Evolutionary conservation across 2,329 filamentous ascomycete genomes (phyloP), one percentile per base, ranked within the genome.

Genomic region (Neospermospora avenae): DNA sequence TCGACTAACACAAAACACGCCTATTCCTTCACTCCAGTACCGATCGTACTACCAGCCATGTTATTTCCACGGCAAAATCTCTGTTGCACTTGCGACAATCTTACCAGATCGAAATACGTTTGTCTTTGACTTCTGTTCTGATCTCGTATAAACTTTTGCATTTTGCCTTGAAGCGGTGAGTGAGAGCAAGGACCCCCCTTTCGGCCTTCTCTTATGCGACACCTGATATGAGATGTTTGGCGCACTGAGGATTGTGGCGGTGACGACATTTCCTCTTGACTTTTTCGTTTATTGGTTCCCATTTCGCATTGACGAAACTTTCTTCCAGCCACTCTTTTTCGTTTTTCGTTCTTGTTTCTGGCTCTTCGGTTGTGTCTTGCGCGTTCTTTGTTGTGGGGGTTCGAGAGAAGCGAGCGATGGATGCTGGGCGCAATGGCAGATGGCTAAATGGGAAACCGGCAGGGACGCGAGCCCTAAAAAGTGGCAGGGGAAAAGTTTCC

Each of bases 121-220:
- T 28, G 46, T 51, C 11, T 31, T 20, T 14, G 25, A 14, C 16
- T 35, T 35, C 39, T 4, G 5, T n/a, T 28, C 46, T 35, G 7
- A n/a, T 51, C 28, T 51, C 46, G 46, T 22, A 51, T 20, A 22
- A 51, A 35, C n/a, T n/a, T 51, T 51, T 51, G 28, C 28, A 16
- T 51, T 31, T 20, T 28, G n/a, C 46, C n/a, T 51, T 31, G 46
- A 18, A 31, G 46, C 46, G 46, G 46, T 51, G 46, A 51, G 46
- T 28, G 31, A 20, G 46, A 51, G 35, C 46, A 51, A 51, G 46
- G 46, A 51, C 34, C n/a, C 8, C 46, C 46, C 28, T 28, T n/a
- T 51, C 34, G 14, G 28, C n/a, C 46, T 31, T 35, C 46, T n/a
- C 28, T 51, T 51, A 51, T 51, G 46, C 31, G 46, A 51, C 28